A percentile compares a stretch with the other conserved stretches of the same genome.
phyloP scores from a whole-genome alignment of 495 filamentous ascomycete genomes.

The Cercophora newfieldiana region DNA sequence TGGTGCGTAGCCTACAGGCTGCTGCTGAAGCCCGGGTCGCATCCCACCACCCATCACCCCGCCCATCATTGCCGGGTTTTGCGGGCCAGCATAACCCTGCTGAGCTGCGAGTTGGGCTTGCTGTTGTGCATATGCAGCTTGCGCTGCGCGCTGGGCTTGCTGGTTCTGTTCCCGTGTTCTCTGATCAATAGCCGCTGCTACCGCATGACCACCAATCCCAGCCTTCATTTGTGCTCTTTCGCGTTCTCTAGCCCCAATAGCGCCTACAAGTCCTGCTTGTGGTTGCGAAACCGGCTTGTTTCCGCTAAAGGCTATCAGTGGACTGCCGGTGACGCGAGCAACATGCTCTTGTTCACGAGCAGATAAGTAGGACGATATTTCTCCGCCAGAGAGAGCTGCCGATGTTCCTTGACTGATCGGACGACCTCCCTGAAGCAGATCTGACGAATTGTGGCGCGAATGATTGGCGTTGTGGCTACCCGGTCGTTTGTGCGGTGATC shows the following conservation, averaged over 20 bases:
- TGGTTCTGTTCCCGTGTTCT: slow-evolving; percentile 62
- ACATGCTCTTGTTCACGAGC: slow-evolving; percentile 95
- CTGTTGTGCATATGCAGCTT: slow-evolving; percentile 37
- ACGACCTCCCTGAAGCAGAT: slow-evolving; percentile 35
- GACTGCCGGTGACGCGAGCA: slow-evolving; percentile 79
- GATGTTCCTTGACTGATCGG: slow-evolving; percentile 36
- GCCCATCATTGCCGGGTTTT: slow-evolving; percentile 24
- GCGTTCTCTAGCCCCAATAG: slow-evolving; percentile 72
- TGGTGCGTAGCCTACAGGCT: slow-evolving; percentile 7
- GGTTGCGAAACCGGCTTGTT: slow-evolving; percentile 51
- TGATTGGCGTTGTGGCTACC: slow-evolving; percentile 34
- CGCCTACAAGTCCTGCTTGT: slow-evolving; percentile 66
- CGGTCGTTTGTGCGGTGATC: slow-evolving; percentile 28
- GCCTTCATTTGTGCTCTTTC: slow-evolving; percentile 73
- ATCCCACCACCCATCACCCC: slow-evolving; percentile 21
- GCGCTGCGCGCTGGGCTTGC: slow-evolving; percentile 37
- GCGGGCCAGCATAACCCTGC: slow-evolving; percentile 22
- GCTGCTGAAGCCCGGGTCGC: slow-evolving; percentile 19
- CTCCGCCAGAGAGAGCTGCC: slow-evolving; percentile 41
- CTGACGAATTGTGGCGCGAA: slow-evolving; percentile 46
- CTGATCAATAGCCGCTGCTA: slow-evolving; percentile 77
- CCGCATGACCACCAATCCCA: slow-evolving; percentile 68
- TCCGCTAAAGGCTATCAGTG: slow-evolving; percentile 72
- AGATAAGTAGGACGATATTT: slow-evolving; percentile 69
- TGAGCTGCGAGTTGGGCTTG: slow-evolving; percentile 34